phyloP scores from a whole-genome alignment of 495 filamentous ascomycete species.

The Trichocladium uniseriatum region DNA sequence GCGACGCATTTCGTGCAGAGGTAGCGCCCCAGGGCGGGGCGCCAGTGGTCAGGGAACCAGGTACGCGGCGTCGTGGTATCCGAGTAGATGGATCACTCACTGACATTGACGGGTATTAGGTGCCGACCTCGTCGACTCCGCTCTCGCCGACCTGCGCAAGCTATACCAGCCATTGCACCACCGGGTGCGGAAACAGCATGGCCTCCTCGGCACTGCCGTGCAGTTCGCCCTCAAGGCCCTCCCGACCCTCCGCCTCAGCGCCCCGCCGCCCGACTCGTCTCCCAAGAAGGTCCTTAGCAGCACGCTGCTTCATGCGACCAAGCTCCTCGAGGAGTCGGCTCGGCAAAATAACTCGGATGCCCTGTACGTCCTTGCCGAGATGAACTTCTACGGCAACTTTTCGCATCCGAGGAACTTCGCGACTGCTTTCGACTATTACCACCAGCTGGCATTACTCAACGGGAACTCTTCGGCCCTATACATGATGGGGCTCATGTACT shows the following conservation, averaged over 20 bases:
- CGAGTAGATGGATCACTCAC: too few species aligned
- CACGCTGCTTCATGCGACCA: conserved; percentile 52
- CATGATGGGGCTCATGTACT: conserved; percentile 95
- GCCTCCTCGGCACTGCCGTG: conserved; percentile 30
- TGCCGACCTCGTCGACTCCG: conserved; percentile 37
- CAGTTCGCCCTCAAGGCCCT: conserved; percentile 32
- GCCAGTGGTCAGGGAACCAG: conserved; percentile 19
- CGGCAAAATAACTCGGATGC: conserved; percentile 74
- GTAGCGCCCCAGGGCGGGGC: conserved; percentile 12
- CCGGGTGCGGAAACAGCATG: conserved; percentile 28
- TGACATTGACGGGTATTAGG: conserved; percentile 22
- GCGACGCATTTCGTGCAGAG: conserved; percentile 22
- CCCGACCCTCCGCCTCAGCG: conserved; percentile 34
- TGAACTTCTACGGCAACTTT: conserved; percentile 96
- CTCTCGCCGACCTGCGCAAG: conserved; percentile 35
- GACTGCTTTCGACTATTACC: conserved; percentile 74
- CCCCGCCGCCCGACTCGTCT: conserved; percentile 28
- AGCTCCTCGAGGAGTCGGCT: conserved; percentile 66
- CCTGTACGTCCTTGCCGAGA: conserved; percentile 80
- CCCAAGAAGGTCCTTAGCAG: conserved; percentile 22
- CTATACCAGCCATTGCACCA: conserved; percentile 29
- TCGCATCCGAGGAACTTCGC: conserved; percentile 76
- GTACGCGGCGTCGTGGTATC: conserved; percentile 14
- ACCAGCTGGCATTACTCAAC: conserved; percentile 60
- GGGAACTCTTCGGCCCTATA: conserved; percentile 89